Evolutionary conservation across 371 early-diverging fungal species (phyloP), one percentile per base, ranked within the genome.

Genomic region (Circinella minor): DNA sequence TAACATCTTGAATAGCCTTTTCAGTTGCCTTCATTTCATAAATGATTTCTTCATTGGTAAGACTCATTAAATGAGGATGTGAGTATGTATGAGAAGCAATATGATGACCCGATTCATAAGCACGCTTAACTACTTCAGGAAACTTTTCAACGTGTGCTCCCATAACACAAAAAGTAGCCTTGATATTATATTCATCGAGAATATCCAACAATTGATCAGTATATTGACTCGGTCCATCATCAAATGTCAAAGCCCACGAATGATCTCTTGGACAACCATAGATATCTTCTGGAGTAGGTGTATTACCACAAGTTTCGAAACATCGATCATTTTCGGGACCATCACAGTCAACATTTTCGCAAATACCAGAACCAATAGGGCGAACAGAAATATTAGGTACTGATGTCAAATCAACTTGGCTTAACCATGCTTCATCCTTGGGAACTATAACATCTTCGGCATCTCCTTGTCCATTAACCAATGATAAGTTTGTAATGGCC

Each of bases 81-180:
- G 72, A 70, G 71, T 82, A 88, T 8, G 89, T 86, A 54, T 88
- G 89, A 0, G 81, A 82, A 0, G 81, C 84, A 36, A 88, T 83
- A 37, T 84, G 84, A 51, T 88, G 89, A 3, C 89, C 89, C 14
- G 79, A 69, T n/a, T 77, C 70, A 63, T 74, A 85, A 5, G 81
- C 84, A 13, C 88, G 76, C 47, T 77, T 77, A 18, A 86, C 57
- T 17, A 83, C 57, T 4, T 69, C 70, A 10, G 76, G 74, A 61
- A 73, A 79, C 37, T 73, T 63, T 27, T 74, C 61, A 46, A 81
- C 81, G 60, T 80, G 74, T 8, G 76, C 64, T 7, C 93, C 93
- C 77, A 90, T 88, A 20, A 91, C 75, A 71, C 91, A 93, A 71
- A 92, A 93, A 0, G 93, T 94, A 1, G 86, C 92, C 65, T 86